Base-by-base conservation (phyloP, 208 protist genomes). In the Leishmania turanica region DNA sequence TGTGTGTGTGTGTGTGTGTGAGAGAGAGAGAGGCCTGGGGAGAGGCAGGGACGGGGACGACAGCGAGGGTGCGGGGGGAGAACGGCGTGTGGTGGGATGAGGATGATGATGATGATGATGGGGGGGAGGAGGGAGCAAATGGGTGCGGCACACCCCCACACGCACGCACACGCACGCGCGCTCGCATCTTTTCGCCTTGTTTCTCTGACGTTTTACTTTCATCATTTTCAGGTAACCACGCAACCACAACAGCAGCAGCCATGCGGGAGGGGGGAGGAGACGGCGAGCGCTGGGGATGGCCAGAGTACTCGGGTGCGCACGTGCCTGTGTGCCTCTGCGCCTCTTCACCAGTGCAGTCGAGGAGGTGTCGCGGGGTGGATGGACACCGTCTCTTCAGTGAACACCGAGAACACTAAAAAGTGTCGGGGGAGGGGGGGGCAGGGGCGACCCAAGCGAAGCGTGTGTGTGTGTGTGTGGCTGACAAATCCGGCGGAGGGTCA, bases 131-230 rank as follows among this genome's bases (percentile, higher is more conserved):
- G 45, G 45, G 9, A 47, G 45, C 9, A 47, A 9, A 47, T 7
- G 45, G 42, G 42, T 42, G 9, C 45, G 11, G 45, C 45, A 47
- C 45, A 47, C 45, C 45, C 5, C 45, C 45, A 47, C 45, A 11
- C 45, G 0, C 45, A 47, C 45, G 9, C 45, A 1, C 45, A 11
- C 58, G 13, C 58, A 64, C 27, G 24, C 15, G 0, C 19, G 24
- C 31, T 34, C 34, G 34, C n/a, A 37, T 76, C 8, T 58, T 77
- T 65, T 77, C 37, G 24, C 15, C 1, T 62, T 81, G 0, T 70
- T 70, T 70, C 15, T 70, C 4, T 45, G 34, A 42, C 6, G 13
- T 70, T 70, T 70, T 70, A 13, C 66, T 70, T 77, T 70, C 45
- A 3, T 70, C 54, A 40, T 60, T 77, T 19, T 17, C 51, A 13